phyloP scores from a whole-genome alignment of 257 asterid genomes.

The Solanum virginianum region DNA sequence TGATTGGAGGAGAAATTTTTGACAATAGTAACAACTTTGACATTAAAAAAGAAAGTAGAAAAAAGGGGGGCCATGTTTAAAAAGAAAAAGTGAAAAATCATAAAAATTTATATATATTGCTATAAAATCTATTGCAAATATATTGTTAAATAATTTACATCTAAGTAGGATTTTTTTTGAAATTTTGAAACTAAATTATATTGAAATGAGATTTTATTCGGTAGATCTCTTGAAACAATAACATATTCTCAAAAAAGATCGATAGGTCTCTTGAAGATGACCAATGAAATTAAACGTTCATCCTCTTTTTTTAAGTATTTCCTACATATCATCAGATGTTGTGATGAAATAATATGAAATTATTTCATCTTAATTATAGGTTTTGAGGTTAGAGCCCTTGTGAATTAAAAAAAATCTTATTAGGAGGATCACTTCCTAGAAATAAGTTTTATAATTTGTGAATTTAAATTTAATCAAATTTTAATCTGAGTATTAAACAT shows the following conservation, averaged over 20 bases:
- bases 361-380: not conserved
- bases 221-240: too few relatives aligned
- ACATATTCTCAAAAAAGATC: not conserved
- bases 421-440: rapidly evolving
- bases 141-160: not conserved
- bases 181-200: not conserved
- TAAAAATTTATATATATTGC: not conserved
- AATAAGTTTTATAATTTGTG: rapidly evolving
- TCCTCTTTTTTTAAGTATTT: not conserved
- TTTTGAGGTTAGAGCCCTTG: not conserved
- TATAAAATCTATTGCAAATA: not conserved
- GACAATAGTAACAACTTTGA: not conserved
- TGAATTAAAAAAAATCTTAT: not conserved
- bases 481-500: rapidly evolving
- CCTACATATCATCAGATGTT: not conserved
- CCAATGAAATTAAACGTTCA: not conserved
- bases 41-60: not conserved
- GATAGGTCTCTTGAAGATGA: not conserved
- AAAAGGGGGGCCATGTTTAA: not conserved
- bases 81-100: not conserved
- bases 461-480: not conserved
- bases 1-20: not conserved
- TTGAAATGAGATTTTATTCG: not conserved
- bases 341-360: rapidly evolving
- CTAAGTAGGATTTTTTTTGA: too few relatives aligned